Evolutionary conservation across 805 yeast species (phyloP).

Genomic region (Wickerhamiella qilinensis): DNA sequence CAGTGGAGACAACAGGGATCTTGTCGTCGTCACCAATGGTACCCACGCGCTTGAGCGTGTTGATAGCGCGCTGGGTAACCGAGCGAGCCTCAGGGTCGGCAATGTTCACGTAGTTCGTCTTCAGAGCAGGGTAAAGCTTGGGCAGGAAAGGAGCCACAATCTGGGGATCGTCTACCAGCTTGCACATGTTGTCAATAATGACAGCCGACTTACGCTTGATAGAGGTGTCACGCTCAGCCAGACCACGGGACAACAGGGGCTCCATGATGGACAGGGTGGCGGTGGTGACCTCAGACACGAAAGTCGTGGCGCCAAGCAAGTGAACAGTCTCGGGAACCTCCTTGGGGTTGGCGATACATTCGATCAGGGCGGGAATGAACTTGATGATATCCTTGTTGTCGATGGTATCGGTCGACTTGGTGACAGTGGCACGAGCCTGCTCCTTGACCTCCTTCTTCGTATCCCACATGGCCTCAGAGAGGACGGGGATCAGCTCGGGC

Average conservation of each 20-base stretch:
- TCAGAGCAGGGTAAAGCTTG: constrained; percentile 90
- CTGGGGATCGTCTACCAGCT: constrained; percentile 99
- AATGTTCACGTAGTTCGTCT: constrained; percentile 84
- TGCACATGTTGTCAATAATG: constrained; percentile 99
- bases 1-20: constrained; percentile 95
- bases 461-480: constrained; percentile 99
- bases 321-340: constrained; percentile 99
- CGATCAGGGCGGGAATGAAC: constrained; percentile 94
- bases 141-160: constrained; percentile 98
- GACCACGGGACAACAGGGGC: constrained; percentile 97
- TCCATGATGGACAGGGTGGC: constrained; percentile 99
- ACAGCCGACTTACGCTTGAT: constrained; percentile 99
- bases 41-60: constrained; percentile 98
- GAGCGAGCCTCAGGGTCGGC: constrained; percentile 99
- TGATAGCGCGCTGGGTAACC: constrained; percentile 91
- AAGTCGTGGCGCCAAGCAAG: constrained; percentile 97
- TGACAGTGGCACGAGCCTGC: constrained; percentile 90
- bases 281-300: constrained; percentile 98
- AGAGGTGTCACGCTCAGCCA: constrained; percentile 98
- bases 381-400: constrained; percentile 99
- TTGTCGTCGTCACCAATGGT: constrained; percentile 77
- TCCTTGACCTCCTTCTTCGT: constrained; percentile 96
- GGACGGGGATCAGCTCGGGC: constrained; percentile 97
- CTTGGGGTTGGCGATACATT: constrained; percentile 91
- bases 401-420: constrained; percentile 92